Conservation (phyloP, 2,329 filamentous ascomycete genomes). For the Dactylellina leptospora region DNA sequence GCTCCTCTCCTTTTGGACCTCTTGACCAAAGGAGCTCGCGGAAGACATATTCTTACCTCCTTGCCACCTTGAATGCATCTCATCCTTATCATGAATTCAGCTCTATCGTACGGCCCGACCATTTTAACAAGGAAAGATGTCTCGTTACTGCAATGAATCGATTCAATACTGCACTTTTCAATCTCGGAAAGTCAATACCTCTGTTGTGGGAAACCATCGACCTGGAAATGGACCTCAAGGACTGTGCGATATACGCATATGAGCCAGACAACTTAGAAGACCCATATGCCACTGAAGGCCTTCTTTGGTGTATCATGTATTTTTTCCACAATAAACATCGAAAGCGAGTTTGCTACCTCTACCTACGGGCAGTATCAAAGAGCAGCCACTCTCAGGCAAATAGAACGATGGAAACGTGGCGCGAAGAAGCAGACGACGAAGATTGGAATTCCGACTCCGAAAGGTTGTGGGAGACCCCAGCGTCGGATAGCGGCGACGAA, state of each 20-base stretch:
- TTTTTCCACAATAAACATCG: conserved; percentile 95
- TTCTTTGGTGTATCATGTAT: conserved; percentile 94
- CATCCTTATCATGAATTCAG: conserved; percentile 98
- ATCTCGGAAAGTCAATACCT: conserved; percentile 71
- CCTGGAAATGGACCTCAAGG: conserved; percentile 89
- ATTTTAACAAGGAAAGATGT: conserved; percentile 86
- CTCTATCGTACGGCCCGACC: conserved; percentile 83
- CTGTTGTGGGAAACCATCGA: conserved; percentile 92
- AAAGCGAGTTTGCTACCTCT: conserved; percentile 93
- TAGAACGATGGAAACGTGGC: conserved; percentile 59
- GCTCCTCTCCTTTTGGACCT: conserved; percentile 74
- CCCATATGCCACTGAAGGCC: conserved; percentile 88
- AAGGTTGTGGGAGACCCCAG: conserved; percentile 62
- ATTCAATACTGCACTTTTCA: conserved; percentile 86
- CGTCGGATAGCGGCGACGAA: conserved; percentile 52
- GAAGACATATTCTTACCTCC: conserved; percentile 92
- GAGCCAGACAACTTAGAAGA: conserved; percentile 77
- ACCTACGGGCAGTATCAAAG: conserved; percentile 85
- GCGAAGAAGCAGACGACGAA: conserved; percentile 59
- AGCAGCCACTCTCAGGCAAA: conserved; percentile 71
- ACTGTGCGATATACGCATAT: conserved; percentile 90
- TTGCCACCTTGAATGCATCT: conserved; percentile 93
- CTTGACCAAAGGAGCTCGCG: conserved; percentile 87
- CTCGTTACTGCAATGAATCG: conserved; percentile 83
- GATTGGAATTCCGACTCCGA: conserved; percentile 62